Evolutionary conservation across 2,329 filamentous ascomycete species (phyloP).

Genomic region (Cladorrhinum sp.): DNA sequence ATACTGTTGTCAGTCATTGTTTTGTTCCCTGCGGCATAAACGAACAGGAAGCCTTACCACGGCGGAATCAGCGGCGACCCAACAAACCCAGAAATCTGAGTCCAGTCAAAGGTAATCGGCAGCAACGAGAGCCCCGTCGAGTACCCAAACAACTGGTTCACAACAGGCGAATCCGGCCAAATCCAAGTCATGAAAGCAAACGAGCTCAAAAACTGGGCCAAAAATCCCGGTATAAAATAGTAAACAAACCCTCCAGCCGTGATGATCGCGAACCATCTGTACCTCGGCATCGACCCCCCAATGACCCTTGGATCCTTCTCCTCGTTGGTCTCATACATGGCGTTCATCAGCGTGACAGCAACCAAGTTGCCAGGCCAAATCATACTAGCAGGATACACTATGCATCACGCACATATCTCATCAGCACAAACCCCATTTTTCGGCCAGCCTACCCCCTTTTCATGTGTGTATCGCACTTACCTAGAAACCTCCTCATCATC

Average conservation of each 20-base stretch:
- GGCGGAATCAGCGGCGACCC: slow-evolving; percentile 67
- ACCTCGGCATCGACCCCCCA: slow-evolving; percentile 65
- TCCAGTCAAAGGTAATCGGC: slow-evolving; percentile 76
- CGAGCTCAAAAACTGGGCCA: slow-evolving; percentile 66
- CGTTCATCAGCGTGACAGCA: slow-evolving; percentile 64
- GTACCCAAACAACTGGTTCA: slow-evolving; percentile 73
- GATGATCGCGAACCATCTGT: slow-evolving; percentile 60
- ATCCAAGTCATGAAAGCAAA: slow-evolving; percentile 73
- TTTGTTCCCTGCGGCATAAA: neutral
- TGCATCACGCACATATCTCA: slow-evolving; percentile 10
- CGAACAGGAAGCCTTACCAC: slow-evolving; percentile 45
- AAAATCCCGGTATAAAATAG: slow-evolving; percentile 67
- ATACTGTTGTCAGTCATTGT: slow-evolving; percentile 1
- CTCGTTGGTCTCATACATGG: slow-evolving; percentile 64
- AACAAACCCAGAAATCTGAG: slow-evolving; percentile 65
- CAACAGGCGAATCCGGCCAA: slow-evolving; percentile 61
- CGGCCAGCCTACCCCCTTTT: neutral
- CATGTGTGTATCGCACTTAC: slow-evolving; percentile 33
- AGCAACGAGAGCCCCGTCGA: slow-evolving; percentile 64
- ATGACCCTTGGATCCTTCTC: slow-evolving; percentile 48
- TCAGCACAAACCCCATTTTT: too few relatives aligned
- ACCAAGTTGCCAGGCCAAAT: slow-evolving; percentile 71
- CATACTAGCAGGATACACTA: slow-evolving; percentile 65
- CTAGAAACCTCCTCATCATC: slow-evolving; percentile 62
- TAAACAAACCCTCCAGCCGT: slow-evolving; percentile 59